These are phyloP conservation scores for Phytomonas francai DNA, from an alignment of 208 protist species.

Conservation along the genomic window DNA sequence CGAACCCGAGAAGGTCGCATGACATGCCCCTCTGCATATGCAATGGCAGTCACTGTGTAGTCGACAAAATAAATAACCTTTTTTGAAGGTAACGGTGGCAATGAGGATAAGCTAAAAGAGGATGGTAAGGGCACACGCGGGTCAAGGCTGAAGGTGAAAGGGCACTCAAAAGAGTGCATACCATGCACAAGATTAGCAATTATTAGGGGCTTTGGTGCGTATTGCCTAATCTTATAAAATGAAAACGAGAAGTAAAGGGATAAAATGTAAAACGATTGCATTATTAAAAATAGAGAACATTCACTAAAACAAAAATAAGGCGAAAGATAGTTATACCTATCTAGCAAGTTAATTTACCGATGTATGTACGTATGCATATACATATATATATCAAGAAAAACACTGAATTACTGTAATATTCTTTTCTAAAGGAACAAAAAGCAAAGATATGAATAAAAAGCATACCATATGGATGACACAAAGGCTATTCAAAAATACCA, in stretches of 20 bases:
- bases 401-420: not conserved
- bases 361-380: not conserved
- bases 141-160: not conserved
- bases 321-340: too few species aligned
- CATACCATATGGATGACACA: not conserved
- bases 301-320: not conserved
- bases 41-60: slow-evolving; percentile 53
- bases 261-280: not conserved
- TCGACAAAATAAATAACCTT: slow-evolving; percentile 75
- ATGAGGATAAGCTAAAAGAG: not conserved
- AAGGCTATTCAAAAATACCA: not conserved
- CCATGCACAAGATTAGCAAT: not conserved
- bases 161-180: not conserved
- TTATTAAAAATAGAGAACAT: not conserved
- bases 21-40: slow-evolving; percentile 60
- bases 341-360: not conserved
- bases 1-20: slow-evolving; percentile 75
- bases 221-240: not conserved
- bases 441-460: slow-evolving; percentile 7
- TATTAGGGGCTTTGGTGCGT: not conserved
- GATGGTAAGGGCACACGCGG: not conserved
- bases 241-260: not conserved
- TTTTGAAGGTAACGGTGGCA: not conserved
- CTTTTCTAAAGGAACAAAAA: not conserved
- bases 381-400: slow-evolving; percentile 8